Conservation (phyloP, 2,329 filamentous ascomycete genomes). For the Monosporascus cannonballus region DNA sequence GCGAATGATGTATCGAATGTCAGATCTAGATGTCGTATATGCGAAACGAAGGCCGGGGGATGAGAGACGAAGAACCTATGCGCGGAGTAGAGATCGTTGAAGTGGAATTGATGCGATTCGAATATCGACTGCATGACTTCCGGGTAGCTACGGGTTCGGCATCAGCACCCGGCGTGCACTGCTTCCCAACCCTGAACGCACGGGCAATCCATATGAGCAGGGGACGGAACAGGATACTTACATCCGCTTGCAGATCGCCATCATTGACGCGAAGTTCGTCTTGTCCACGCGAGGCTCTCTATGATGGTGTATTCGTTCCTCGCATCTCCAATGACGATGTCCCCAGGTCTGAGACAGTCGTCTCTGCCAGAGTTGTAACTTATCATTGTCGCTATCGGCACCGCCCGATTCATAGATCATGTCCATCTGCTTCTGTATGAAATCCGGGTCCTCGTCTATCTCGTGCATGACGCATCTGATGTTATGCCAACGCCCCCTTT, state of each 20-base stretch:
- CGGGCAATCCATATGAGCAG: background rate
- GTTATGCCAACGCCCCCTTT: constrained; percentile 21
- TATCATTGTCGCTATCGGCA: constrained; percentile 1
- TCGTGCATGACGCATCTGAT: constrained; percentile 23
- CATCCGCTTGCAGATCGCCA: constrained; percentile 27
- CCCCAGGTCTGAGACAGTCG: constrained; percentile 25
- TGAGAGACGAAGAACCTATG: constrained; percentile 21
- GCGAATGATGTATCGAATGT: constrained; percentile 19
- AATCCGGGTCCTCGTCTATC: constrained; percentile 19
- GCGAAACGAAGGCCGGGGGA: constrained; percentile 14
- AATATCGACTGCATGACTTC: constrained; percentile 26
- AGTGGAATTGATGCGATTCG: constrained; percentile 23
- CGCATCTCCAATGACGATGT: constrained; percentile 26
- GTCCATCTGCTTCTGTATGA: constrained; percentile 25
- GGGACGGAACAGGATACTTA: constrained; percentile 11
- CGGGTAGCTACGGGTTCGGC: constrained; percentile 18
- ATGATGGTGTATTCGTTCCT: constrained; percentile 19
- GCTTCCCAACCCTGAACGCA: too few species aligned
- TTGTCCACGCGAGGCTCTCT: constrained; percentile 16
- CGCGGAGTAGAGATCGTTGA: constrained; percentile 23
- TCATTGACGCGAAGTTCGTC: constrained; percentile 20
- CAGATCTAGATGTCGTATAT: constrained; percentile 22
- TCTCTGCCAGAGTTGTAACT: constrained; percentile 22
- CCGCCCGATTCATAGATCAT: constrained; percentile 8
- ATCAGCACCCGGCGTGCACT: background rate